Conservation (phyloP, 2,329 filamentous ascomycete genomes). For the Colletotrichum tropicicola region DNA sequence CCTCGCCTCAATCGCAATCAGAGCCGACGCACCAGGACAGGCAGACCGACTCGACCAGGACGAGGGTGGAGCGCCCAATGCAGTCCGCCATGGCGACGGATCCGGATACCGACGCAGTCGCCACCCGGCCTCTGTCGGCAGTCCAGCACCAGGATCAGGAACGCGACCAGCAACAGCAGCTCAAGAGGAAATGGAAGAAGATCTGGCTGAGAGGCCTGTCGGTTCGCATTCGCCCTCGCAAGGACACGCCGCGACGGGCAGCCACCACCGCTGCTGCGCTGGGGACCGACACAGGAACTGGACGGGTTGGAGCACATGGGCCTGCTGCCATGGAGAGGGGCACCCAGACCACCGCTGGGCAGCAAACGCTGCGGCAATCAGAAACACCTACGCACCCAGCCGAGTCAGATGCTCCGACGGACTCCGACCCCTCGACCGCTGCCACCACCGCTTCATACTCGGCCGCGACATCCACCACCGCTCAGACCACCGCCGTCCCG, state of each 20-base stretch:
- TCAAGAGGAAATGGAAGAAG: slow-evolving; percentile 24
- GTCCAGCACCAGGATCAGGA: background rate
- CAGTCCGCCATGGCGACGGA: slow-evolving; percentile 17
- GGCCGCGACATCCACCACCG: slow-evolving; percentile 18
- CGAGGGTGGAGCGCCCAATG: slow-evolving; percentile 11
- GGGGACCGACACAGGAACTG: background rate
- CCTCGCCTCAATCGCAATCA: background rate
- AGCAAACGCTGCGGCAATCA: slow-evolving; percentile 13
- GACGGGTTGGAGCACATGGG: background rate
- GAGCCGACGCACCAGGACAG: background rate
- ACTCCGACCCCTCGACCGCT: slow-evolving; percentile 14
- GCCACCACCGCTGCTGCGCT: background rate
- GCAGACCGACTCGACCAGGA: background rate
- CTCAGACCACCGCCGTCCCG: slow-evolving; percentile 19
- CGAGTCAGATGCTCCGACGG: slow-evolving; percentile 12
- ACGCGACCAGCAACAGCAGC: slow-evolving; percentile 4
- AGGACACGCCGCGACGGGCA: background rate
- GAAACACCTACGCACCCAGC: slow-evolving; percentile 6
- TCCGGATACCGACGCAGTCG: slow-evolving; percentile 1
- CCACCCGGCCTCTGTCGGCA: background rate
- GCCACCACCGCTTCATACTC: slow-evolving; percentile 18
- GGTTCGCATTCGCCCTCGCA: slow-evolving; percentile 24
- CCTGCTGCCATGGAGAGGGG: slow-evolving; percentile 7
- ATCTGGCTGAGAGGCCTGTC: slow-evolving; percentile 19
- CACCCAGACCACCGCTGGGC: slow-evolving; percentile 15